Evolutionary conservation across 495 filamentous ascomycete genomes (phyloP), one percentile per base, ranked within the genome.

Genomic region (Annulohypoxylon moriforme): DNA sequence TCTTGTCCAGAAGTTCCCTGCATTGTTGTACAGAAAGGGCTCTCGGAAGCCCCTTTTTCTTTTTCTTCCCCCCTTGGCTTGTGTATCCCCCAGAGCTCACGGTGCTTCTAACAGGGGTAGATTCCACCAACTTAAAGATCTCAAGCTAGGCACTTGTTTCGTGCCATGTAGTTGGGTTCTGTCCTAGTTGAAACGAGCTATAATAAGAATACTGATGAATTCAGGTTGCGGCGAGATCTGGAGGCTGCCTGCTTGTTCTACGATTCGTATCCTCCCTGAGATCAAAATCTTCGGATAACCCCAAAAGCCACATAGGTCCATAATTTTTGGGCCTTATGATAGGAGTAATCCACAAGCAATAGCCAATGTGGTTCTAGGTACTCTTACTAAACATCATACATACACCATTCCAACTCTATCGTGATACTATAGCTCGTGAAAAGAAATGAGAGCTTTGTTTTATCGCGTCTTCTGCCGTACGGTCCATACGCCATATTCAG

Each of bases 401-500:
- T 7, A 6, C 5, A n/a, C 3, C 27, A 1, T 34, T 20, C 22
- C n/a, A 1, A 33, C 27, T 2, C 27, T 0, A 53, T 16, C 4
- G 3, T 6, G 24, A 53, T 31, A 53, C 13, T 4, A 14, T 13
- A 67, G 53, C 64, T 67, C 13, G 3, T n/a, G 13, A 53, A 53
- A 55, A 55, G 27, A 55, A 55, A 34, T 27, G 24, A 52, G 11
- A 5, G n/a, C 34, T 13, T 55, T 11, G 8, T 29, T 36, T 1
- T 22, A 38, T 18, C 40, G 50, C 7, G 6, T 50, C 20, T 53
- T 60, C 34, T n/a, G 31, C 61, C 70, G 47, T 57, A 73, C 60
- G 55, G 61, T 61, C 16, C 1, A 6, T 44, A 61, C 46, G 60
- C 70, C 60, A 60, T 53, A 36, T 20, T 61, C 70, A 64, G 64